These are phyloP conservation scores for Schizothecium vesticola DNA, from an alignment of 495 filamentous ascomycete genomes.

Conservation along the genomic window DNA sequence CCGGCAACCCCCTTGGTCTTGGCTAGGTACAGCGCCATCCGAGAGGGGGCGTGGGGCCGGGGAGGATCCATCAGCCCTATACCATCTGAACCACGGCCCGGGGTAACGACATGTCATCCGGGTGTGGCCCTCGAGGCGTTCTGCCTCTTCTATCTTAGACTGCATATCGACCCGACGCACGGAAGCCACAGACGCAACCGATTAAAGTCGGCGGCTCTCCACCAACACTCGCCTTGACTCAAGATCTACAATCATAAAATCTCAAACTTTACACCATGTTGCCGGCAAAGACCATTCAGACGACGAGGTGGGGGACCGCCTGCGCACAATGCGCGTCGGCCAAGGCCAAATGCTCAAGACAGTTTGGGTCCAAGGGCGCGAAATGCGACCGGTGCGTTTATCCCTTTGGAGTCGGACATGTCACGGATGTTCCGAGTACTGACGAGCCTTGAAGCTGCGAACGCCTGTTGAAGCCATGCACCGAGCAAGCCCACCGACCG, in stretches of 20 bases:
- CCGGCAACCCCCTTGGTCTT: background rate
- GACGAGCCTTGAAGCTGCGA: background rate
- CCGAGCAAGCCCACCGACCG: conserved; percentile 2
- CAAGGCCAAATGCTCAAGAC: background rate
- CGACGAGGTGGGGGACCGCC: background rate
- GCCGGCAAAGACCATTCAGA: background rate
- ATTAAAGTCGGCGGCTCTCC: background rate
- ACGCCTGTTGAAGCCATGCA: conserved; percentile 5
- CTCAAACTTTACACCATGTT: background rate
- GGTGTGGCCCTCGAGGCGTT: background rate
- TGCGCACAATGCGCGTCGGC: background rate
- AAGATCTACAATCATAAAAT: background rate
- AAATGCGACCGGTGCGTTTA: background rate
- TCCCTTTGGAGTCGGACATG: background rate
- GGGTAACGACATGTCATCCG: background rate
- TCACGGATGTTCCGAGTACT: background rate
- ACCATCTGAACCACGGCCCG: background rate
- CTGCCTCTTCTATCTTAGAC: background rate
- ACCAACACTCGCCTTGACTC: background rate
- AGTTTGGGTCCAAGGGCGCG: background rate
- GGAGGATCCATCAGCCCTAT: background rate
- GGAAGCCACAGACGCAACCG: background rate
- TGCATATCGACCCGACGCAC: background rate
- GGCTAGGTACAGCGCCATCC: background rate
- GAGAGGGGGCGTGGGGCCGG: background rate